phyloP scores from a whole-genome alignment of 2,329 filamentous ascomycete genomes.

The Arthrobotrys sinensis region DNA sequence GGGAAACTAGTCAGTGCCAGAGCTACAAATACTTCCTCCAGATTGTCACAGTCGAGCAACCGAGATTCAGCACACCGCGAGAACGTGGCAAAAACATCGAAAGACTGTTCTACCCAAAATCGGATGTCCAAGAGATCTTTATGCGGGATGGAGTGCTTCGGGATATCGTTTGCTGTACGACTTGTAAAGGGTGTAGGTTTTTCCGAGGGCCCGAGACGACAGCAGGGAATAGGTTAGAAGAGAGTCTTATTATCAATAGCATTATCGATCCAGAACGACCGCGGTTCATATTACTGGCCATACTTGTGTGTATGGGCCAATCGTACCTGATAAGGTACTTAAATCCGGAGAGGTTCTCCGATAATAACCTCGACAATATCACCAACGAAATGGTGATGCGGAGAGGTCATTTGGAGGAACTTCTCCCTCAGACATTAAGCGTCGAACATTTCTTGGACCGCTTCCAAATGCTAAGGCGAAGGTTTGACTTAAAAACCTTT shows the following conservation, averaged over 20 bases:
- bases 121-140: conserved; percentile 35
- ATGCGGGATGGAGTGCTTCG: conserved; percentile 36
- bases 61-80: conserved; percentile 32
- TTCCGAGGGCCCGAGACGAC: conserved; percentile 25
- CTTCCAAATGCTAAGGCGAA: conserved; percentile 43
- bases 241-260: conserved; percentile 48
- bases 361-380: conserved; percentile 44
- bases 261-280: conserved; percentile 37
- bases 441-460: conserved; percentile 47
- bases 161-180: conserved; percentile 39
- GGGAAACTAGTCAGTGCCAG: conserved; percentile 40
- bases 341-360: conserved; percentile 40
- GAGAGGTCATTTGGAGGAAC: conserved; percentile 9
- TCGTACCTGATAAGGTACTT: conserved; percentile 40
- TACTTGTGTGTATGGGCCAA: conserved; percentile 44
- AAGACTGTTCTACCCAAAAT: conserved; percentile 41
- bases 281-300: conserved; percentile 43
- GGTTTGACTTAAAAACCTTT: conserved; percentile 45
- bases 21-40: conserved; percentile 48
- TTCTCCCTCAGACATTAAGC: conserved; percentile 34
- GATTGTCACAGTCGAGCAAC: conserved; percentile 38
- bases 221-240: conserved; percentile 31
- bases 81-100: conserved; percentile 37
- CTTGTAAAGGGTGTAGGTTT: conserved; percentile 32
- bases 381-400: conserved; percentile 41